Evolutionary conservation across 1,284 basidiomycete species (phyloP).

Genomic region (Fomes fomentarius): DNA sequence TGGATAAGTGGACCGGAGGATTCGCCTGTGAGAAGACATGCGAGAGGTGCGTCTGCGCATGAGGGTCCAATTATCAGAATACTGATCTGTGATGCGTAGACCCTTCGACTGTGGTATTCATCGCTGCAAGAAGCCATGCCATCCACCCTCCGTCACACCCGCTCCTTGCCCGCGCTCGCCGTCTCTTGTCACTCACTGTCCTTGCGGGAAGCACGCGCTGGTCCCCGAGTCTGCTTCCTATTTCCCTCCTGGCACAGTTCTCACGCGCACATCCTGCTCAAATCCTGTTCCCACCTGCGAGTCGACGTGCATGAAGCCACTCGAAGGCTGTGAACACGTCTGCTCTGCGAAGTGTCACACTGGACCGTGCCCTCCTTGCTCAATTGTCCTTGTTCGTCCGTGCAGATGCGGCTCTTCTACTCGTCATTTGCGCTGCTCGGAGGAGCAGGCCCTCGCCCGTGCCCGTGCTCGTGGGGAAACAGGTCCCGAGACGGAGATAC

Average conservation of each 20-base stretch:
- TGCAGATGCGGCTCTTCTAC: conserved; percentile 82
- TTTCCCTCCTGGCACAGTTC: conserved; percentile 38
- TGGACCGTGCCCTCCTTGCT: conserved; percentile 77
- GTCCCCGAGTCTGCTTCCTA: conserved; percentile 35
- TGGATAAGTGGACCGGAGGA: conserved; percentile 65
- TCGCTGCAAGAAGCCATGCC: conserved; percentile 67
- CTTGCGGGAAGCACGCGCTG: conserved; percentile 76
- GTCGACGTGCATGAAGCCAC: conserved; percentile 66
- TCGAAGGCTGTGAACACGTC: conserved; percentile 65
- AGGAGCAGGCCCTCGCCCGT: conserved; percentile 36
- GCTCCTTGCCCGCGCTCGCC: conserved; percentile 79
- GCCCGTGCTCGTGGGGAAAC: conserved; percentile 29
- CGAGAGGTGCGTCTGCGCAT: conserved; percentile 46
- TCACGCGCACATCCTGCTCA: conserved; percentile 62
- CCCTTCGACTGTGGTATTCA: conserved; percentile 80
- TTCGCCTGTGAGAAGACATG: conserved; percentile 72
- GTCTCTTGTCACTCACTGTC: conserved; percentile 68
- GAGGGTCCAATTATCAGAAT: background rate
- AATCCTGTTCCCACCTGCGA: conserved; percentile 82
- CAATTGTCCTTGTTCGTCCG: conserved; percentile 64
- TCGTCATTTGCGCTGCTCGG: conserved; percentile 51
- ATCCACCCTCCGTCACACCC: conserved; percentile 66
- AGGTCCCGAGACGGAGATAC: conserved; percentile 53
- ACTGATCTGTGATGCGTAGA: conserved; percentile 38
- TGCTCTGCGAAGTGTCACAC: conserved; percentile 66